Percentiles rank a stretch among this genome's conserved stretches.
phyloP scores from a whole-genome alignment of 2,329 filamentous ascomycete genomes.

The Fusarium sp. region DNA sequence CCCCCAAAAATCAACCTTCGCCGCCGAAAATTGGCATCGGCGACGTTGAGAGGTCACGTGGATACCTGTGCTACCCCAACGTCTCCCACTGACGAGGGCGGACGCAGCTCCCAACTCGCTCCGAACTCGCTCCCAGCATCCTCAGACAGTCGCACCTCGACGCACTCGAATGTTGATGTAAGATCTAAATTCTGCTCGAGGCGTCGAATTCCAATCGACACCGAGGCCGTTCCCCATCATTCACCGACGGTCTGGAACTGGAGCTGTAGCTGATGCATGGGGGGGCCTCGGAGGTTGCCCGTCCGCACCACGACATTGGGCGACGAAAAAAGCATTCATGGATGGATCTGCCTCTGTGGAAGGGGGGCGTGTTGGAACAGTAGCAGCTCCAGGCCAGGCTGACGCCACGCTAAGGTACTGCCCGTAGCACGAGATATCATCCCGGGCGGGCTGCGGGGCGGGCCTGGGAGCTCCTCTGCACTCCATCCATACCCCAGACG shows the following conservation, averaged over 20 bases:
- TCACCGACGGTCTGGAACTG: constrained; percentile 24
- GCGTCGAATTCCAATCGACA: constrained; percentile 9
- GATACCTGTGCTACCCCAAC: constrained; percentile 22
- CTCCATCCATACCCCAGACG: constrained; percentile 4
- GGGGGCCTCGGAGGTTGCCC: constrained; percentile 36
- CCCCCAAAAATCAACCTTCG: constrained; percentile 20
- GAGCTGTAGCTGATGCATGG: constrained; percentile 15
- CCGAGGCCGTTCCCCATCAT: constrained; percentile 18
- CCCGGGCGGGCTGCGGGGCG: not conserved
- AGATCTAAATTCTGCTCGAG: constrained; percentile 22
- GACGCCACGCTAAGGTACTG: constrained; percentile 22
- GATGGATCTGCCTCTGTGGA: constrained; percentile 9
- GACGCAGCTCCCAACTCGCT: constrained; percentile 20
- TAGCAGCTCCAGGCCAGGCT: not conserved
- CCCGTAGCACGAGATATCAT: not conserved
- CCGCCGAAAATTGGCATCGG: constrained; percentile 30
- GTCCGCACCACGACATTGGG: constrained; percentile 13
- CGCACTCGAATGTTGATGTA: constrained; percentile 17
- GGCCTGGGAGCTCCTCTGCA: constrained; percentile 1
- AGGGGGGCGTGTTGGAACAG: constrained; percentile 9
- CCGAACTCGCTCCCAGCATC: constrained; percentile 19
- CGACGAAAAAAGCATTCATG: constrained; percentile 10
- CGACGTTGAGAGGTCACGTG: constrained; percentile 35
- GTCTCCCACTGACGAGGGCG: constrained; percentile 10
- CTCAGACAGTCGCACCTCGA: not conserved